Base-by-base conservation (phyloP, 164 flowering plant species). In the Litsea cubeba region DNA sequence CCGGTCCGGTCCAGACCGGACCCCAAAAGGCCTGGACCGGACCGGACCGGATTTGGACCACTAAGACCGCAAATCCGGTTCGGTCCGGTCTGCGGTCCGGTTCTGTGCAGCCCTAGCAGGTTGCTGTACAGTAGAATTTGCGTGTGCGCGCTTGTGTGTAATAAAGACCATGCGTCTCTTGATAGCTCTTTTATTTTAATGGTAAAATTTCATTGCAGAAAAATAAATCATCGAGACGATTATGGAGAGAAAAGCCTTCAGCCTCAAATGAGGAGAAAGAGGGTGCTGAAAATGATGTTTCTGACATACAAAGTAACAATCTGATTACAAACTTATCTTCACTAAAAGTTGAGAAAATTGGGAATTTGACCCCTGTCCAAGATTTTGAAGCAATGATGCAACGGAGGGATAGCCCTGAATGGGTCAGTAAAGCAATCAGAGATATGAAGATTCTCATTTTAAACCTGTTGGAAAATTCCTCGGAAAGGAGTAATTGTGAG, bases 341-440 rank as follows among this genome's bases (percentile, higher is more conserved):
- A 22, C 71, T 65, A 65, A 82, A 81, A 66, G 82, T 85, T 81
- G 93, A 84, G 60, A 79, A 80, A 69, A 82, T 93, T 72, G 90
- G 97, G 24, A 79, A 85, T 64, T 62, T 70, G 72, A 86, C 84
- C 70, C 95, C 98, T 54, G 79, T 90, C 40, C 83, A 89, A 81
- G 99, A 95, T 82, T 95, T 93, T 82, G 97, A 93, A 82, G 86
- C 95, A 64, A 91, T 93, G 97, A 83, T 93, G 79, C 81, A 90
- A 12, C 91, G 93, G 10, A 88, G 95, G 81, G 98, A 91, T 80
- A 82, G 85, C 72, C 79, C 88, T 26, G 83, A 87, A 22, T 93
- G 95, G 93, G 87, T 91, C 65, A 69, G 26, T 28, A 91, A 85
- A 83, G 97, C 98, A 69, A 88, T 95, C 60, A 80, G 67, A 63